Base-by-base conservation (phyloP, 1,284 basidiomycete genomes). In the Athelia psychrophila region DNA sequence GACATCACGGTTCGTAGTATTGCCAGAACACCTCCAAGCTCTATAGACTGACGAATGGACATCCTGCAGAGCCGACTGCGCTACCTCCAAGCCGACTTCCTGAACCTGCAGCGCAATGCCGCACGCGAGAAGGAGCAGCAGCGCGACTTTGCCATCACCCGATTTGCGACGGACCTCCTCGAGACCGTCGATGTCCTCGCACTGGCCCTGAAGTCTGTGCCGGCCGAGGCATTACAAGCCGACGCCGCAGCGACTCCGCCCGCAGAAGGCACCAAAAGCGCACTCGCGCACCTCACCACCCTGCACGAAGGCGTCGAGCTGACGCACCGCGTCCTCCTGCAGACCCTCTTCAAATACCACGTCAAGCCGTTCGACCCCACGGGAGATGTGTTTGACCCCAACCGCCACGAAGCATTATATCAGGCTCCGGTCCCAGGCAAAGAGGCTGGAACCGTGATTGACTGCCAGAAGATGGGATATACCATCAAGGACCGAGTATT, bases 331-430 rank as follows among this genome's bases (percentile, higher is more conserved):
- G 84, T 90, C 55, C 81, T 99, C 47, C 79, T 95, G 24, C 89
- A 95, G 69, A 96, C 93, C 13, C 81, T 99, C 42, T 90, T 87
- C 73, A 88, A 92, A 69, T 93, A 95, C 72, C 91, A 95, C 56
- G 86, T 99, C 65, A 91, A 88, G 57, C 84, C 88, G 2, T 96
- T 95, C 63, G 92, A 97, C 66, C 95, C 95, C 18, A 88, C 84
- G 0, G 96, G 95, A 51, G 91, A 97, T 67, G 79, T 78, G 62
- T 99, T 99, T 64, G 94, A 99, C 72, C 96, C 96, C 27, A 97
- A 96, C 70, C 72, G 78, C 46, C 96, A 98, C 67, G 96, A 99
- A 74, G 96, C 97, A 6, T 78, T 97, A 30, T 98, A 93, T 75
- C 93, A 96, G 74, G 92, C 86, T 19, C 95, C 95, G n/a, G 82